Base-by-base conservation (phyloP, 129 eudicot genomes). In the Lonicera japonica region DNA sequence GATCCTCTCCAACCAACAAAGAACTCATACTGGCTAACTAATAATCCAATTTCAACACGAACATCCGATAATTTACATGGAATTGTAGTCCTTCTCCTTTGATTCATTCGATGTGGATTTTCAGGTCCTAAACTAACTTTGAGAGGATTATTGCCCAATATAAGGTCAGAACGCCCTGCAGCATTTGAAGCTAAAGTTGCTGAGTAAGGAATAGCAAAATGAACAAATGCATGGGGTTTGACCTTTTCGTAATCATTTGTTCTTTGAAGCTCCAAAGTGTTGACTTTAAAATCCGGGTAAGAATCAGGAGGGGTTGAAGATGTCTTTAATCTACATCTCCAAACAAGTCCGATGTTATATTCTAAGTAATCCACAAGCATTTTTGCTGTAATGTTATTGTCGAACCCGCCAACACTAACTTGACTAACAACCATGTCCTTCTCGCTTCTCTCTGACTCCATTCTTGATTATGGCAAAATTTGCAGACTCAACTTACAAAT, bases 181-280 rank as follows among this genome's bases (percentile, higher is more conserved):
- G 73, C 70, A 21, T 67, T 65, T 20, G 67, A 21, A 43, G 80
- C 86, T 20, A 10, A 54, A 25, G 24, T 17, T 8, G 68, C 82
- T 11, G 70, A 46, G 5, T 50, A 60, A 19, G 79, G 54, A 12
- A 25, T 34, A 16, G 79, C 76, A 52, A 80, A 80, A 65, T 80
- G 86, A 41, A 80, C 70, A 57, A 71, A 80, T 9, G 86, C 86
- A 69, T 80, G 86, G n/a, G 82, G 82, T 47, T 40, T 73, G 18
- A 80, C 86, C 53, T 72, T 76, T 36, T 51, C 59, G 54, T 76
- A 76, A 29, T 29, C 36, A 4, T 11, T 24, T 5, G 47, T 72
- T 20, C 58, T 69, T 21, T 55, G 64, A 11, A 72, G 36, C 1
- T 21, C 58, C 22, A 57, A 47, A 18, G 64, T 14, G 24, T 60